Percentiles rank a stretch among this genome's conserved stretches.
These are phyloP conservation scores for Suhomyces vadensis DNA, from an alignment of 805 yeast genomes.

Conservation along the genomic window DNA sequence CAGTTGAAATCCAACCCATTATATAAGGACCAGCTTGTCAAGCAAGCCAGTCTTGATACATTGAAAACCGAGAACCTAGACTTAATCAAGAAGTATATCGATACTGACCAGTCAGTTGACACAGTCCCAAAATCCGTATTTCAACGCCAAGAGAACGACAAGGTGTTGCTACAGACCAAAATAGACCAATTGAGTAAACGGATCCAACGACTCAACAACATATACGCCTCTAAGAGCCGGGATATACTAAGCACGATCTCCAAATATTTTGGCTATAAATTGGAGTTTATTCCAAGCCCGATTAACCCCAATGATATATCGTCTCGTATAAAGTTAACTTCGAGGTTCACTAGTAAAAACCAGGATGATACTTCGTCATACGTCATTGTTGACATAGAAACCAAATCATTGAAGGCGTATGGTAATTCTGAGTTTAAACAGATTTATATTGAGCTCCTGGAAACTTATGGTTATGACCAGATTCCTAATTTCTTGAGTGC, in stretches of 20 bases:
- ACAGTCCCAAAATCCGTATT: constrained; percentile 61
- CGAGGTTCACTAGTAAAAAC: constrained; percentile 35
- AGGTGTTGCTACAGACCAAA: constrained; percentile 46
- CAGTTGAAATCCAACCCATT: constrained; percentile 70
- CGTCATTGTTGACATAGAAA: constrained; percentile 56
- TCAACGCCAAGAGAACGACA: constrained; percentile 60
- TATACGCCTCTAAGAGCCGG: constrained; percentile 63
- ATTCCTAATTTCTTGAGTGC: constrained; percentile 80
- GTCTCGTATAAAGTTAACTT: constrained; percentile 56
- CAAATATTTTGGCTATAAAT: constrained; percentile 66
- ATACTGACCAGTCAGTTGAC: constrained; percentile 19
- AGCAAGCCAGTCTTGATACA: constrained; percentile 49
- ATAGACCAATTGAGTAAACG: constrained; percentile 53
- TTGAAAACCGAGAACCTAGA: constrained; percentile 61
- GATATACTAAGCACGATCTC: constrained; percentile 71
- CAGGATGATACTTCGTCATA: constrained; percentile 37
- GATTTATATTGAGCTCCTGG: constrained; percentile 51
- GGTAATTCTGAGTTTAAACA: constrained; percentile 40
- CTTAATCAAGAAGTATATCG: constrained; percentile 36
- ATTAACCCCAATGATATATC: constrained; percentile 47
- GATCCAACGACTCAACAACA: constrained; percentile 52
- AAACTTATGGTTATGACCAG: constrained; percentile 69
- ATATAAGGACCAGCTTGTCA: constrained; percentile 58
- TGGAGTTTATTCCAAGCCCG: constrained; percentile 60
- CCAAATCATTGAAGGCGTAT: constrained; percentile 55